Conservation (phyloP, 257 asterid genomes). For the Orobanche coerulescens region DNA sequence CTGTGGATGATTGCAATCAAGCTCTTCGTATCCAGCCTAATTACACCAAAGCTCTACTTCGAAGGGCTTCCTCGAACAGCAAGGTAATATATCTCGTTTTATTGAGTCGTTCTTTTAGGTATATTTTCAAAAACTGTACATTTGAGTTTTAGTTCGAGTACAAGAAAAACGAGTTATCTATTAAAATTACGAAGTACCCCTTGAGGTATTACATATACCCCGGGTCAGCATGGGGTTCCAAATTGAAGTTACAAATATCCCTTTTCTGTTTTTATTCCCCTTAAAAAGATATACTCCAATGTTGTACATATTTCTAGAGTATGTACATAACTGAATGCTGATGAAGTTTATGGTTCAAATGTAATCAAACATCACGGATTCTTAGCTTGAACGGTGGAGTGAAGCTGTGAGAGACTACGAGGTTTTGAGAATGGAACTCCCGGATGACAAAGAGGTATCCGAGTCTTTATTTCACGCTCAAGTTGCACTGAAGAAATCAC, state of each 20-base stretch:
- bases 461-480: conserved; percentile 66
- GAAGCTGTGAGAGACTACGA: conserved; percentile 93
- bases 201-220: neutral
- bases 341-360: neutral
- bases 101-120: neutral
- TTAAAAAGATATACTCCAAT: no score
- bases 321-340: neutral
- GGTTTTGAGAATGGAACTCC: conserved; percentile 53
- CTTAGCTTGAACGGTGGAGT: conserved; percentile 79
- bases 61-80: conserved; percentile 75
- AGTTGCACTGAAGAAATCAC: conserved; percentile 60
- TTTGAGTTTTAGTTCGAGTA: no score
- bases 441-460: conserved; percentile 62
- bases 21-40: conserved; percentile 78
- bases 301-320: neutral
- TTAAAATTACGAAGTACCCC: neutral
- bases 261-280: no score
- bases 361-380: neutral
- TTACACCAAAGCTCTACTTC: conserved; percentile 71
- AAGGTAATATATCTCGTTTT: conserved; percentile 40
- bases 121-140: neutral
- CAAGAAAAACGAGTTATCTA: no score
- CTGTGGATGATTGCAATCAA: conserved; percentile 74
- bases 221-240: no score
- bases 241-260: neutral